Evolutionary conservation across 2,329 filamentous ascomycete genomes (phyloP).

Genomic region (Paecilomyces fulvus): DNA sequence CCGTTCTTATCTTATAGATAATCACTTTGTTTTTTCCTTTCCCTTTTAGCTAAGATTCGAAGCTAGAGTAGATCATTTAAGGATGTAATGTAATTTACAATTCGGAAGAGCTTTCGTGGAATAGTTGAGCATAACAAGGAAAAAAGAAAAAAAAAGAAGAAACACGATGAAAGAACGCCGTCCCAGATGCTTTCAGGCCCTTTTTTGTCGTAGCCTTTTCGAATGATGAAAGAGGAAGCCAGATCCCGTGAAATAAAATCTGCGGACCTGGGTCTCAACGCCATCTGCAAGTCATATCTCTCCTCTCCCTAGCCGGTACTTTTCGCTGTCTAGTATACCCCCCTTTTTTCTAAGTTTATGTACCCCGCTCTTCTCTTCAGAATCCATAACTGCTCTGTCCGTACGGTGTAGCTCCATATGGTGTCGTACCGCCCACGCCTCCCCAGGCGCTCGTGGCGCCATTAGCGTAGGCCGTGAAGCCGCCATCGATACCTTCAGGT

Average conservation of each 20-base stretch:
- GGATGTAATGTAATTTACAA: too few relatives aligned
- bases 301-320: neutral
- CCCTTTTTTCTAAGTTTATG: neutral
- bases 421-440: slow-evolving; percentile 45
- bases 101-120: too few relatives aligned
- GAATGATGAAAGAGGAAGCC: too few relatives aligned
- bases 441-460: slow-evolving; percentile 59
- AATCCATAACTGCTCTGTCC: slow-evolving; percentile 37
- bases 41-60: too few relatives aligned
- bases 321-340: neutral
- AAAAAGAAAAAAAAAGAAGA: neutral
- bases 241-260: too few relatives aligned
- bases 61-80: too few relatives aligned
- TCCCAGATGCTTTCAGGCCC: neutral
- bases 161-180: neutral
- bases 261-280: neutral
- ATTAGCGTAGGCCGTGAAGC: slow-evolving; percentile 31
- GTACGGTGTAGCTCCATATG: slow-evolving; percentile 55
- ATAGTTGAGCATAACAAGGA: neutral
- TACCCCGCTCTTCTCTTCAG: slow-evolving; percentile 2
- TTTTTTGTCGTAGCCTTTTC: neutral
- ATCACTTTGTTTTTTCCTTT: too few relatives aligned
- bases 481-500: slow-evolving; percentile 35
- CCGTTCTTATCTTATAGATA: too few relatives aligned
- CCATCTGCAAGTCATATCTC: neutral